A percentile compares a stretch with the other conserved stretches of the same genome.
These are phyloP conservation scores for Platanthera zijinensis DNA, from an alignment of 106 monocot genomes.

Conservation along the genomic window DNA sequence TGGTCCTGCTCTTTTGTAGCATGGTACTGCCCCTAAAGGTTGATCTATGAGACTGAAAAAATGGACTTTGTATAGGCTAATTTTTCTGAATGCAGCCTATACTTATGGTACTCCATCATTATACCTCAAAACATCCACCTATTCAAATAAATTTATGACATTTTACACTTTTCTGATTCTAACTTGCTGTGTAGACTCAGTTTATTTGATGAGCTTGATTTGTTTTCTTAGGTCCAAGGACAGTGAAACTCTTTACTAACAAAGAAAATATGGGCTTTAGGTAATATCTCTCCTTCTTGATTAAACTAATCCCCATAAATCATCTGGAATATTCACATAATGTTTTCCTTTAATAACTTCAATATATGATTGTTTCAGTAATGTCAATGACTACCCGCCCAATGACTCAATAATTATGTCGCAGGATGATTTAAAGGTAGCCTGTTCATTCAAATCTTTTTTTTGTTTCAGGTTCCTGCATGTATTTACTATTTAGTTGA, in stretches of 20 bases:
- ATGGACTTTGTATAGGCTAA: too few species aligned
- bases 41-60: too few species aligned
- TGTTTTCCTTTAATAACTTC: not conserved
- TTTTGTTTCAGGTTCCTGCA: not conserved
- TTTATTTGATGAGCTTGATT: not conserved
- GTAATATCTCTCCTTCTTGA: conserved; percentile 20
- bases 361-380: conserved; percentile 36
- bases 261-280: conserved; percentile 99
- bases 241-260: conserved; percentile 85
- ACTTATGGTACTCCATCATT: not conserved
- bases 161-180: not conserved
- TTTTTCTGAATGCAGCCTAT: too few species aligned
- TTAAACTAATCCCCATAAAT: not conserved
- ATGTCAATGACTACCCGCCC: conserved; percentile 90
- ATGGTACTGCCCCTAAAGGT: too few species aligned
- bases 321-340: not conserved
- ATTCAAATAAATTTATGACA: not conserved
- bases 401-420: conserved; percentile 67
- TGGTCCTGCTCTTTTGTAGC: too few species aligned
- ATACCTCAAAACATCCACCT: not conserved
- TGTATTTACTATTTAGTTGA: not conserved
- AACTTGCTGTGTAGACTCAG: not conserved
- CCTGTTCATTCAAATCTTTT: not conserved
- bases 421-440: conserved; percentile 72
- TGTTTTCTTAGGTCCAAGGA: conserved; percentile 59